A percentile compares a stretch with the other conserved stretches of the same genome.
phyloP scores from a whole-genome alignment of 768 basidiomycete genomes.

The Russula sp. region DNA sequence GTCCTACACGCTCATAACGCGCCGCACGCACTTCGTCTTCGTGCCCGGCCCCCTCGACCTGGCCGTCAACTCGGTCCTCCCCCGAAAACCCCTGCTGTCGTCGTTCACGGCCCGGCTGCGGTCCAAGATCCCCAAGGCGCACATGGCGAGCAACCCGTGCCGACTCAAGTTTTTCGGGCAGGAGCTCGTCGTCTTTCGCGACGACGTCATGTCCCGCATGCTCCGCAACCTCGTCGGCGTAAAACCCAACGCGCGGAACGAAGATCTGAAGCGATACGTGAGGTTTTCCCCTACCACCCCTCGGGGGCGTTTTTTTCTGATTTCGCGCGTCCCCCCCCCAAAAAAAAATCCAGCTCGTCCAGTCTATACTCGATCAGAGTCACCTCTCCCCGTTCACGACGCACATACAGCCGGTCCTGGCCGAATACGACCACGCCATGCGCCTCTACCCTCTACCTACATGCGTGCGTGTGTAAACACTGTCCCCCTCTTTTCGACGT shows the following conservation, averaged over 20 bases:
- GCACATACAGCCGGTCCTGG: slow-evolving; percentile 77
- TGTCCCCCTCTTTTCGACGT: slow-evolving; percentile 11
- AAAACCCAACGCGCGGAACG: slow-evolving; percentile 71
- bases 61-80: slow-evolving; percentile 71
- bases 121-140: slow-evolving; percentile 67
- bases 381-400: slow-evolving; percentile 87
- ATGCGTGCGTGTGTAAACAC: slow-evolving; percentile 48
- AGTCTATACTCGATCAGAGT: slow-evolving; percentile 91
- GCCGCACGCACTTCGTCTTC: slow-evolving; percentile 83
- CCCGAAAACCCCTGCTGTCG: slow-evolving; percentile 74
- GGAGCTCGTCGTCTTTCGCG: slow-evolving; percentile 90
- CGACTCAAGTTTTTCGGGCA: slow-evolving; percentile 93
- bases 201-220: slow-evolving; percentile 93
- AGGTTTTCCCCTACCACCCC: slow-evolving; percentile 29
- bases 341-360: slow-evolving; percentile 65
- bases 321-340: neutral
- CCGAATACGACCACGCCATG: slow-evolving; percentile 89
- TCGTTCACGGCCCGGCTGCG: slow-evolving; percentile 65
- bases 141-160: slow-evolving; percentile 88
- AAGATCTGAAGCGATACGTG: slow-evolving; percentile 86
- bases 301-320: no score
- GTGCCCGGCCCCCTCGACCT: slow-evolving; percentile 94
- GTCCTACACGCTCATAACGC: slow-evolving; percentile 70
- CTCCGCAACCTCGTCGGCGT: slow-evolving; percentile 86
- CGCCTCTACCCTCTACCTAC: slow-evolving; percentile 94